Evolutionary conservation across 805 yeast genomes (phyloP).

Genomic region (Candida ovalis): DNA sequence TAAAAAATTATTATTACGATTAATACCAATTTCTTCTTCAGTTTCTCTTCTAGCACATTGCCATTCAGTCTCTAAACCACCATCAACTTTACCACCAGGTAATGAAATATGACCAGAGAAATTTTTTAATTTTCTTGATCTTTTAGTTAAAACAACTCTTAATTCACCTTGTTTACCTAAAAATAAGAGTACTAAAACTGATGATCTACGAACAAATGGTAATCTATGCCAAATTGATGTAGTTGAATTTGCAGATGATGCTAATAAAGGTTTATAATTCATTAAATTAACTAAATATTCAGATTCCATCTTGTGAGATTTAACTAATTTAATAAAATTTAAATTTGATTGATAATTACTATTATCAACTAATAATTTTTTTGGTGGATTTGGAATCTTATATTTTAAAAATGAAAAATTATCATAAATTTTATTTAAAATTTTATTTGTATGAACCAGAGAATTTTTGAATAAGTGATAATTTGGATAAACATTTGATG

Average conservation of each 20-base stretch:
- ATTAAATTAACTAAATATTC: constrained; percentile 33
- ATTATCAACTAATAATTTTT: not conserved
- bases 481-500: constrained; percentile 6
- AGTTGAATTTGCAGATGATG: constrained; percentile 31
- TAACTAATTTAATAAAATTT: constrained; percentile 12
- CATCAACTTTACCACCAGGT: constrained; percentile 93
- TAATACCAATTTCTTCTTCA: constrained; percentile 81
- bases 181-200: constrained; percentile 74
- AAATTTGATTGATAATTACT: constrained; percentile 6
- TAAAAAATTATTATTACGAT: constrained; percentile 43
- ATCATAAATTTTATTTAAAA: constrained; percentile 13
- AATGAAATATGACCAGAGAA: constrained; percentile 90
- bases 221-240: constrained; percentile 57
- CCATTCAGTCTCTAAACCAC: constrained; percentile 60
- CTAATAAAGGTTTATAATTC: constrained; percentile 32
- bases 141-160: constrained; percentile 71
- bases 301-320: constrained; percentile 31
- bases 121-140: constrained; percentile 63
- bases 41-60: constrained; percentile 79
- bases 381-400: constrained; percentile 24
- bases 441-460: constrained; percentile 10
- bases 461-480: constrained; percentile 7
- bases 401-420: constrained; percentile 18
- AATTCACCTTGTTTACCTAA: constrained; percentile 71
- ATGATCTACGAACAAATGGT: constrained; percentile 68